Percentiles rank a stretch among this genome's conserved stretches.
Conservation (phyloP, 345 rosid genomes). For the Erysimum cheiranthoides region DNA sequence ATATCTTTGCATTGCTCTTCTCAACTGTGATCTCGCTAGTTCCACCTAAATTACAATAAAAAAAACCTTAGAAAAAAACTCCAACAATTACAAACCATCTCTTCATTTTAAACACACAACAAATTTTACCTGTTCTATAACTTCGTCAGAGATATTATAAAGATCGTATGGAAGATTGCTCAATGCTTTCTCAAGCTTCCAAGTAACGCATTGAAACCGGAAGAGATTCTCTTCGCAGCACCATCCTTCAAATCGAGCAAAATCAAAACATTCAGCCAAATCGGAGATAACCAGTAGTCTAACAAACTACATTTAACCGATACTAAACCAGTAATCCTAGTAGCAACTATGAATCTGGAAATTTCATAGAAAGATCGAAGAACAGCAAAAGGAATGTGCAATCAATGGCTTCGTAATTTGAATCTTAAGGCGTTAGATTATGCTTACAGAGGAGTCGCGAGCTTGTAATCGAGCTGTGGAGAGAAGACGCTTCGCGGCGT, state of each 20-base stretch:
- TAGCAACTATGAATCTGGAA: conserved; percentile 27
- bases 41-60: conserved; percentile 54
- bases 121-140: conserved; percentile 73
- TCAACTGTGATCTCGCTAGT: conserved; percentile 80
- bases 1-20: conserved; percentile 76
- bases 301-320: conserved; percentile 23
- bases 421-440: conserved; percentile 10
- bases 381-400: neutral
- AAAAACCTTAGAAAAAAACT: neutral
- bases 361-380: neutral
- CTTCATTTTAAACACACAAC: neutral
- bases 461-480: conserved; percentile 53
- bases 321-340: conserved; percentile 30
- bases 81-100: too few relatives aligned
- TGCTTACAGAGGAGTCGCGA: conserved; percentile 63
- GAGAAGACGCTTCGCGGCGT: conserved; percentile 66
- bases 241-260: conserved; percentile 62
- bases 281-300: conserved; percentile 23
- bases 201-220: conserved; percentile 81
- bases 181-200: conserved; percentile 88
- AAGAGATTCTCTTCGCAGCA: conserved; percentile 68
- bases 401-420: neutral
- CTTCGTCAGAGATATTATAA: conserved; percentile 88
- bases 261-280: conserved; percentile 13
- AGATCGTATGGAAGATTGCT: conserved; percentile 67